These are phyloP conservation scores for Pseudogymnoascus sp. DNA, from an alignment of 2,329 filamentous ascomycete species.

Conservation along the genomic window DNA sequence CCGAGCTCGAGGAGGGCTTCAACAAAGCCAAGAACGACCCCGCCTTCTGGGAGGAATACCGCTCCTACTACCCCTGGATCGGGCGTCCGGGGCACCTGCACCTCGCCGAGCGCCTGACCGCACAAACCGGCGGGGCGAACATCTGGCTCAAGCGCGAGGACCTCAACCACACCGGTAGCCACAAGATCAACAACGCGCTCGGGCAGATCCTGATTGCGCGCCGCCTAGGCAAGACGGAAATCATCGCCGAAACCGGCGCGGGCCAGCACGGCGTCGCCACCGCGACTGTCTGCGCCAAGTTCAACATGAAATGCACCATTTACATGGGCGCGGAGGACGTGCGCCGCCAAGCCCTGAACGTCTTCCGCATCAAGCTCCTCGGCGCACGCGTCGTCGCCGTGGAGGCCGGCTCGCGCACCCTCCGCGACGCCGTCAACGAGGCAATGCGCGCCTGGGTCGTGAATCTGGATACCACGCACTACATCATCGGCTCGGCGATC, in stretches of 20 bases:
- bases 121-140: constrained; percentile 82
- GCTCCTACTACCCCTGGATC: constrained; percentile 96
- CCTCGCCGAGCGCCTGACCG: constrained; percentile 77
- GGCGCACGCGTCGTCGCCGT: constrained; percentile 89
- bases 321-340: constrained; percentile 99
- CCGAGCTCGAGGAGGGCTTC: constrained; percentile 85
- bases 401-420: constrained; percentile 76
- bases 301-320: constrained; percentile 94
- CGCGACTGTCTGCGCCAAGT: constrained; percentile 94
- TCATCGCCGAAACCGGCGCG: constrained; percentile 95
- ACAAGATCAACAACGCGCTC: constrained; percentile 99
- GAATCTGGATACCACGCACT: constrained; percentile 87
- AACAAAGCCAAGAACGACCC: constrained; percentile 78
- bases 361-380: constrained; percentile 95
- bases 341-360: constrained; percentile 88
- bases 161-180: constrained; percentile 91
- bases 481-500: constrained; percentile 97
- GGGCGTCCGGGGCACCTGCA: constrained; percentile 87
- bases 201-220: constrained; percentile 84
- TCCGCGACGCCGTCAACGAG: constrained; percentile 89
- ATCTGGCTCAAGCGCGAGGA: constrained; percentile 99
- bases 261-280: constrained; percentile 97
- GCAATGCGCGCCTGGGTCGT: constrained; percentile 91
- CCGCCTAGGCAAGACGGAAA: constrained; percentile 85
- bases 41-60: constrained; percentile 92